Conservation (phyloP, 768 basidiomycete genomes). For the Naganishia friedmannii region DNA sequence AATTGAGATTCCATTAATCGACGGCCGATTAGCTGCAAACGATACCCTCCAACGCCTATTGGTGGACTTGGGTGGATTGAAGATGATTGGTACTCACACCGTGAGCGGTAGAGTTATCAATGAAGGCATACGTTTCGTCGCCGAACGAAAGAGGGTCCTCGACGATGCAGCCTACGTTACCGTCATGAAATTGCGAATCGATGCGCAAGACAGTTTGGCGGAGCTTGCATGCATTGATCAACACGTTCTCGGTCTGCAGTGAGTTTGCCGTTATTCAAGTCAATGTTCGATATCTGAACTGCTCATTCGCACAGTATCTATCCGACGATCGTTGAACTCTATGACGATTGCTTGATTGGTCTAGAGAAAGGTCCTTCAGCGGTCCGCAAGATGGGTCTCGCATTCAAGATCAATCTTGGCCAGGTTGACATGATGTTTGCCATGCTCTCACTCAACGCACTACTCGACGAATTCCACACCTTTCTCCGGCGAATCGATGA, state of each 20-base stretch:
- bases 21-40: conserved; percentile 64
- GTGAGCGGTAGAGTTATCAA: conserved; percentile 45
- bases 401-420: conserved; percentile 48
- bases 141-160: conserved; percentile 36
- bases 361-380: background rate
- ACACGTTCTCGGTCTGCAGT: conserved; percentile 43
- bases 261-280: conserved; percentile 19
- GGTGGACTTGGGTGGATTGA: conserved; percentile 60
- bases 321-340: conserved; percentile 41
- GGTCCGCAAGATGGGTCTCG: conserved; percentile 34
- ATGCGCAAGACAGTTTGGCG: conserved; percentile 38
- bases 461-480: conserved; percentile 34
- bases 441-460: conserved; percentile 41
- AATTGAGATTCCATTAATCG: conserved; percentile 64
- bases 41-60: conserved; percentile 61
- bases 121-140: conserved; percentile 39
- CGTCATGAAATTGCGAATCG: conserved; percentile 41
- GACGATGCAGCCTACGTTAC: conserved; percentile 31
- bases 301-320: conserved; percentile 35
- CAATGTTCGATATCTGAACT: background rate
- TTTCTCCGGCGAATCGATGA: conserved; percentile 38
- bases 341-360: conserved; percentile 46
- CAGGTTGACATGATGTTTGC: conserved; percentile 43
- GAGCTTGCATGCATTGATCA: conserved; percentile 39
- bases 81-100: conserved; percentile 56